These are phyloP conservation scores for Crucibulum laeve DNA, from an alignment of 768 basidiomycete species.

Conservation along the genomic window DNA sequence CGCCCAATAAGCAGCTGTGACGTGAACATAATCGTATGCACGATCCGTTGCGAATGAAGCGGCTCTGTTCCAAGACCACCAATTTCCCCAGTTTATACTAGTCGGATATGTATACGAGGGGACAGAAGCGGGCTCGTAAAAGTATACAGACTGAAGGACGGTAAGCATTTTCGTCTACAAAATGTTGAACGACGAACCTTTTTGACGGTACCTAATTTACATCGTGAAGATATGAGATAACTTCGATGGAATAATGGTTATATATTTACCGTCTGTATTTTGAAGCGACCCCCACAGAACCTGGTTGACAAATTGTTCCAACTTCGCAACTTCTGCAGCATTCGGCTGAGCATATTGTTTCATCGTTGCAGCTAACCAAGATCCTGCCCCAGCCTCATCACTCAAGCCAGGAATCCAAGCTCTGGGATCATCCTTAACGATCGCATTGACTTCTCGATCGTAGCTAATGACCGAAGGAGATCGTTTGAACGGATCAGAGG, in stretches of 20 bases:
- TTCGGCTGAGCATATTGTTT: constrained; percentile 53
- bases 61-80: constrained; percentile 56
- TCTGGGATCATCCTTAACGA: constrained; percentile 45
- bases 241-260: background rate
- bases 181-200: constrained; percentile 26
- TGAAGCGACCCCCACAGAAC: constrained; percentile 49
- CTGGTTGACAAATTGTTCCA: constrained; percentile 44
- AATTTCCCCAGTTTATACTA: constrained; percentile 44
- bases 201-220: constrained; percentile 43
- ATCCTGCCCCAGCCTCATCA: constrained; percentile 58
- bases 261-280: constrained; percentile 35
- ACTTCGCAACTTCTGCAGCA: constrained; percentile 46
- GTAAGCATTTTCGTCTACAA: background rate
- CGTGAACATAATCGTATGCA: constrained; percentile 51
- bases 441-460: constrained; percentile 44
- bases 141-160: constrained; percentile 39
- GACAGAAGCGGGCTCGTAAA: constrained; percentile 40
- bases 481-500: constrained; percentile 46
- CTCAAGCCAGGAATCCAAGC: constrained; percentile 60
- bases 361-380: constrained; percentile 53
- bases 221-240: background rate
- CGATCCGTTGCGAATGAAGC: constrained; percentile 42
- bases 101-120: constrained; percentile 46
- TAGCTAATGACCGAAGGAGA: constrained; percentile 53
- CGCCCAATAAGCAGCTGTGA: constrained; percentile 49